Conservation (phyloP, 1,139 yeast species). For the Casaregolazyma lundiana region DNA sequence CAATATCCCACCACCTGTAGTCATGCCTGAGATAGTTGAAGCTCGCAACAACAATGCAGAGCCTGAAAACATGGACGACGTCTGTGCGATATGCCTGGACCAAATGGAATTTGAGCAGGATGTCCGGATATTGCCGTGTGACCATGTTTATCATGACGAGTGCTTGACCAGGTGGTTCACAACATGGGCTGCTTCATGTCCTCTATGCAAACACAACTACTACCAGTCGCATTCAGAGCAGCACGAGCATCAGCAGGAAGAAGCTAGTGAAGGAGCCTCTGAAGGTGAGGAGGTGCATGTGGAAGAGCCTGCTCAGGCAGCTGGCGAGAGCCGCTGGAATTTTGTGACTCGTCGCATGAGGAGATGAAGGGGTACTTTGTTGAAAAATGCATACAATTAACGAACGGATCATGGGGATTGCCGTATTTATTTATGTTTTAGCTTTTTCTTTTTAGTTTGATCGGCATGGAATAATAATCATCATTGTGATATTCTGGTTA, state of each 20-base stretch:
- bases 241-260: slow-evolving; percentile 1
- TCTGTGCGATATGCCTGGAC: slow-evolving; percentile 78
- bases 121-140: slow-evolving; percentile 72
- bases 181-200: slow-evolving; percentile 72
- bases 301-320: neutral
- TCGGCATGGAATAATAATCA: too few relatives aligned
- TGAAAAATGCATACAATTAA: neutral
- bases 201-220: slow-evolving; percentile 59
- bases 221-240: slow-evolving; percentile 15
- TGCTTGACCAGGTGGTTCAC: slow-evolving; percentile 83
- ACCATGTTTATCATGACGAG: slow-evolving; percentile 75
- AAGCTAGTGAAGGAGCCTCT: neutral
- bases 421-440: neutral
- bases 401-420: neutral
- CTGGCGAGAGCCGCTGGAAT: neutral
- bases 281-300: neutral
- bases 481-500: neutral
- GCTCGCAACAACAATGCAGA: slow-evolving; percentile 5
- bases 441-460: neutral
- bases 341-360: neutral
- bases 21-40: neutral
- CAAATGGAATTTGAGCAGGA: slow-evolving; percentile 56
- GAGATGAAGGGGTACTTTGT: neutral
- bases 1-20: neutral
- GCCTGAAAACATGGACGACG: slow-evolving; percentile 36